A percentile compares a stretch with the other conserved stretches of the same genome.
Conservation (phyloP, 2,329 filamentous ascomycete species). For the Dothideomycetidae sp. region DNA sequence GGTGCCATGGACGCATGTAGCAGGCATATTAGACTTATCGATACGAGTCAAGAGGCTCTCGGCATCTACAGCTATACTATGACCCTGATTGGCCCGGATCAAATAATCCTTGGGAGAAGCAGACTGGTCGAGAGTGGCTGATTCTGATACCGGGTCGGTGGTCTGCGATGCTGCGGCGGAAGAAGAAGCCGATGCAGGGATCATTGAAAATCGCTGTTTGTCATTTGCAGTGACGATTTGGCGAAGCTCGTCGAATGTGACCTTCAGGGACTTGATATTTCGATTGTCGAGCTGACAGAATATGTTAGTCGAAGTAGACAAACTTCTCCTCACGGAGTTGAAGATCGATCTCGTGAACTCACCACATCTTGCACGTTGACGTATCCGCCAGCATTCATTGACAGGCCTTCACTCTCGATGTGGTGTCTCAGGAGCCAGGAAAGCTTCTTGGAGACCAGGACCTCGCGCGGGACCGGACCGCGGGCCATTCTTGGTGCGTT, state of each 20-base stretch:
- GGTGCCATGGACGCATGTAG: conserved; percentile 66
- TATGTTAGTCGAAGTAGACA: conserved; percentile 4
- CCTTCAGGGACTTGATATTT: conserved; percentile 51
- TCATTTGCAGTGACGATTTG: conserved; percentile 59
- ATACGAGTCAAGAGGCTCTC: conserved; percentile 57
- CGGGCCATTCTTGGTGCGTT: no score
- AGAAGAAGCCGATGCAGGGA: conserved; percentile 32
- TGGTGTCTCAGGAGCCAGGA: conserved; percentile 45
- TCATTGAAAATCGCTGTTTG: conserved; percentile 81
- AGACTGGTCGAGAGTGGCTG: conserved; percentile 15
- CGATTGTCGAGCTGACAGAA: conserved; percentile 40
- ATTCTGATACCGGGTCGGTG: conserved; percentile 11
- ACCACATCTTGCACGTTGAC: conserved; percentile 46
- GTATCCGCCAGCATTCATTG: conserved; percentile 45
- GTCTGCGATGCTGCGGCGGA: conserved; percentile 12
- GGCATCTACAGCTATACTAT: conserved; percentile 65
- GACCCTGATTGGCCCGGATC: conserved; percentile 92
- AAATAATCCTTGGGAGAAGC: conserved; percentile 53
- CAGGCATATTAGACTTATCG: conserved; percentile 30
- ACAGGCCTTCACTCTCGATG: conserved; percentile 45
- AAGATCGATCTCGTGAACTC: conserved; percentile 21
- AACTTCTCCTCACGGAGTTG: background rate
- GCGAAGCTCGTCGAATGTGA: conserved; percentile 62
- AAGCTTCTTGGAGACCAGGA: conserved; percentile 36
- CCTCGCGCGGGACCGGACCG: conserved; percentile 27